Base-by-base conservation (phyloP, 345 rosid genomes). In the Orychophragmus violaceus region DNA sequence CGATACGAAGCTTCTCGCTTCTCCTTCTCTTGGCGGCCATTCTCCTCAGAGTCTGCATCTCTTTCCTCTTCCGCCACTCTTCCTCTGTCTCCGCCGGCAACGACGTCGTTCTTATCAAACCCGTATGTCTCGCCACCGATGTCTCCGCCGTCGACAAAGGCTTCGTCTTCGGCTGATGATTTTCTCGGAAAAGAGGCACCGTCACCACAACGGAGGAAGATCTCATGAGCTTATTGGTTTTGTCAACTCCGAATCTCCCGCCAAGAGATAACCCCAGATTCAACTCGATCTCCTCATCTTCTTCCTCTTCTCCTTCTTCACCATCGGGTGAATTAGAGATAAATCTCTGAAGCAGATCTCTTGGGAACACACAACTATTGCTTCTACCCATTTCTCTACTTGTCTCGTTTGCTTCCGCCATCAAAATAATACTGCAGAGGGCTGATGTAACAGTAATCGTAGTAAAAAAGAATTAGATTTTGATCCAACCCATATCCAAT, bases 51-150 rank as follows among this genome's bases (percentile, higher is more conserved):
- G 77, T 81, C 84, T 91, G 96, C 85, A 87, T 69, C 76, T 86
- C 87, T 80, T 91, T 90, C 54, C 96, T 86, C 87, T 85, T 95
- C 81, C 94, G 82, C 96, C 88, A 87, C 72, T 87, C 97, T 64
- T 88, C 99, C 77, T 89, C 96, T 0, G 95, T 82, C 83, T 78
- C 98, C 1, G 88, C 75, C 1, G 96, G 96, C 72, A 91, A 78
- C 62, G 99, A 91, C 46, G 97, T 80, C 19, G 96, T 69, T 82
- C 97, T 84, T 54, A 60, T 80, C 22, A 94, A 80, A 68, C 69
- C 69, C 25, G 16, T 68, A 36, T 21, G 44, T 14, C 58, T 5
- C 13, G 19, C 24, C 17, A 72, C 22, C 13, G 10, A 27, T 0
- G 52, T 33, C 62, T 7, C 69, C 29, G 68, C 8, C 23, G 59